Base-by-base conservation (phyloP, 371 early-diverging fungal species). In the Rhizopus sp. region DNA sequence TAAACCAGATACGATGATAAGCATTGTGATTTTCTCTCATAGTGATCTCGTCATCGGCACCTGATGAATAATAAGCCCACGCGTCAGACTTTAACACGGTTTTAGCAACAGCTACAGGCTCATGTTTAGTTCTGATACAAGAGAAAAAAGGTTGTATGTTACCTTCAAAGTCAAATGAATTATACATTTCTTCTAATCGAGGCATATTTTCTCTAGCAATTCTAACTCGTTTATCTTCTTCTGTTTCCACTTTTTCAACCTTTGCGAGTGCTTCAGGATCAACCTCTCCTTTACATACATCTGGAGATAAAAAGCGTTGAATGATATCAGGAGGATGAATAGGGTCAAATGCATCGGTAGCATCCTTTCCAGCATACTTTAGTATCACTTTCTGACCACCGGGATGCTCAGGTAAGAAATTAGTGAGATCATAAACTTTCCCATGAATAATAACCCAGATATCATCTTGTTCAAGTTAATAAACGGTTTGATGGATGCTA, bases 61-160 rank as follows among this genome's bases (percentile, higher is more conserved):
- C 92, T 17, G 86, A 88, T 47, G 82, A 80, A 68, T 91, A 95
- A 69, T 94, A 96, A 32, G 86, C 91, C 93, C 93, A 94, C 3
- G 92, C 92, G 57, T 88, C 86, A 13, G 79, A 65, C 38, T 63
- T 75, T 46, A 90, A 63, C 1, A 81, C 72, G 39, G 62, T 66
- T 50, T 75, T 69, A 10, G 92, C 92, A 7, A 88, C 79, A 9
- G 80, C 79, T 83, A 70, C 33, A 29, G 5, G 62, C 50, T 12
- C 9, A 39, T 12, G 0, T 15, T n/a, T 32, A 31, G 32, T 41
- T 23, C 23, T 23, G 48, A 39, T 31, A 41, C 5, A n/a, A 10
- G 29, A 41, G 0, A 23, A 34, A 23, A 33, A 32, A 42, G 29
- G 33, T 13, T 4, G 9, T 41, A 15, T 54, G 64, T 57, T 72